phyloP scores from a whole-genome alignment of 768 basidiomycete species.

The Trametes coccinea region DNA sequence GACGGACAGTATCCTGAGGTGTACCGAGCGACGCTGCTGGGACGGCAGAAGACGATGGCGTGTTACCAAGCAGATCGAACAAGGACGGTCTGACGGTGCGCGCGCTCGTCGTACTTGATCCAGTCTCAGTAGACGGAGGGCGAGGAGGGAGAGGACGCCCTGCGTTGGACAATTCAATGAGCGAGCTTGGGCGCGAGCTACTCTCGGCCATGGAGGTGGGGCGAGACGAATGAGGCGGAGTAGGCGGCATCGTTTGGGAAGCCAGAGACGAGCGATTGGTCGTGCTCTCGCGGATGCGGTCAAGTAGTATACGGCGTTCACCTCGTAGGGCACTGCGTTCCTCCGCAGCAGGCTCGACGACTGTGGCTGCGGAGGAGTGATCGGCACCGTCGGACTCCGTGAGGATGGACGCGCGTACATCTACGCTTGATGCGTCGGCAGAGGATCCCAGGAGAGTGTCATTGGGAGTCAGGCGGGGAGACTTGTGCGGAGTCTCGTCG shows the following conservation, averaged over 20 bases:
- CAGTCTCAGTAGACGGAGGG: slow-evolving; percentile 4
- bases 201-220: slow-evolving; percentile 18
- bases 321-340: slow-evolving; percentile 4
- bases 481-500: slow-evolving; percentile 48
- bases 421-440: slow-evolving; percentile 32
- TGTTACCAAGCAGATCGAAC: slow-evolving; percentile 21
- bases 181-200: slow-evolving; percentile 11
- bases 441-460: slow-evolving; percentile 45
- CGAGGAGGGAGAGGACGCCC: slow-evolving; percentile 18
- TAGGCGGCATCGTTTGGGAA: slow-evolving; percentile 20
- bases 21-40: background rate
- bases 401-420: background rate
- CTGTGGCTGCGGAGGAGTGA: slow-evolving; percentile 17
- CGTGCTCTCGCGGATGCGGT: slow-evolving; percentile 28
- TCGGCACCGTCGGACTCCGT: slow-evolving; percentile 10
- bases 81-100: slow-evolving; percentile 23
- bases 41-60: background rate
- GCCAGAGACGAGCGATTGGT: slow-evolving; percentile 5
- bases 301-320: slow-evolving; percentile 24
- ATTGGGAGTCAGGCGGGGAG: slow-evolving; percentile 22
- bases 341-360: slow-evolving; percentile 19
- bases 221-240: slow-evolving; percentile 15
- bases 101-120: slow-evolving; percentile 7
- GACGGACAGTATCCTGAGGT: background rate
- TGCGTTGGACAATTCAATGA: background rate